Evolutionary conservation across 768 basidiomycete genomes (phyloP).

Genomic region (Tricholoma sp.): DNA sequence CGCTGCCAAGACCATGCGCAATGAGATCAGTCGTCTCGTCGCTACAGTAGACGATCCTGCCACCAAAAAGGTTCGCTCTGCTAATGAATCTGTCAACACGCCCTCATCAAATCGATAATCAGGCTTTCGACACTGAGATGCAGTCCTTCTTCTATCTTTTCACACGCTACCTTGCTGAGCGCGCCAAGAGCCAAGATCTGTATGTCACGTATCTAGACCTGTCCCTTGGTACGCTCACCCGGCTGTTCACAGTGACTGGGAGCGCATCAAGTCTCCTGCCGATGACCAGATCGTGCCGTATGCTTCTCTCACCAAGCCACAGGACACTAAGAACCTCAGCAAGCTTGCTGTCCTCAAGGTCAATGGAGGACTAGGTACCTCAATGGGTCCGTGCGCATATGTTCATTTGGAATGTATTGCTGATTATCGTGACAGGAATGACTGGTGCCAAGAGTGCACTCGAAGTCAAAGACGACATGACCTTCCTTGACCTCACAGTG

Average conservation of each 20-base stretch:
- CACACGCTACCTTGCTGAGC: conserved; percentile 88
- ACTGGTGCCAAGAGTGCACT: conserved; percentile 89
- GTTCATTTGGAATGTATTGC: neutral
- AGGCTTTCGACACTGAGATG: conserved; percentile 96
- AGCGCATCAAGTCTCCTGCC: conserved; percentile 82
- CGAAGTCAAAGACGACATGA: conserved; percentile 97
- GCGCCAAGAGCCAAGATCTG: conserved; percentile 85
- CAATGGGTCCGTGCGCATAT: conserved; percentile 56
- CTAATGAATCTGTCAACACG: conserved; percentile 2
- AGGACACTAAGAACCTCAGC: conserved; percentile 65
- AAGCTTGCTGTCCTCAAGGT: conserved; percentile 96
- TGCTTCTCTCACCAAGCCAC: conserved; percentile 55
- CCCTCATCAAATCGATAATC: conserved; percentile 16
- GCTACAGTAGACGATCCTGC: conserved; percentile 72
- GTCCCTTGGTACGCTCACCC: conserved; percentile 4
- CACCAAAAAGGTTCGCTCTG: conserved; percentile 66
- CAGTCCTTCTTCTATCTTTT: conserved; percentile 94
- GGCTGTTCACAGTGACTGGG: conserved; percentile 62
- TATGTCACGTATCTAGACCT: conserved; percentile 32
- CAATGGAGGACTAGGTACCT: conserved; percentile 90
- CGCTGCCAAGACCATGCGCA: conserved; percentile 95
- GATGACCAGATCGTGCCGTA: conserved; percentile 85
- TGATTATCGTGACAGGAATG: conserved; percentile 47
- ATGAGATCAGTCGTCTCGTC: conserved; percentile 94
- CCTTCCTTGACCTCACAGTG: conserved; percentile 91